Evolutionary conservation across 192 early-diverging fungal genomes (phyloP).

Genomic region (Piromyces sp.): DNA sequence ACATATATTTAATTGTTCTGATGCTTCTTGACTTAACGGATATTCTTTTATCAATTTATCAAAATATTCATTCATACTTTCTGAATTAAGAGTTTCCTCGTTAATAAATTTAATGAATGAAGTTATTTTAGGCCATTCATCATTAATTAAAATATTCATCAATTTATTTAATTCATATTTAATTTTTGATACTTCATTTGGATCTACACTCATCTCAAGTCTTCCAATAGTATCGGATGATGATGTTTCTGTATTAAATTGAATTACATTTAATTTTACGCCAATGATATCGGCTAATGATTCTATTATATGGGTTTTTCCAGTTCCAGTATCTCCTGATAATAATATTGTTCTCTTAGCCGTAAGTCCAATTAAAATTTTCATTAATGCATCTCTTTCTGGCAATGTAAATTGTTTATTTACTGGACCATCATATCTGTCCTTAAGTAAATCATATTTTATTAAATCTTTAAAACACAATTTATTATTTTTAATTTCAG

Average conservation of each 20-base stretch:
- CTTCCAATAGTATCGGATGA: background rate
- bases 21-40: background rate
- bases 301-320: background rate
- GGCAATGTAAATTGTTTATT: background rate
- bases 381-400: background rate
- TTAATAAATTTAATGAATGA: background rate
- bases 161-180: background rate
- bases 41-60: background rate
- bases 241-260: background rate
- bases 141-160: background rate
- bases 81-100: background rate
- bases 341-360: background rate
- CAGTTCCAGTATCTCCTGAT: background rate
- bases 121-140: background rate
- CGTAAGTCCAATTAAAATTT: background rate
- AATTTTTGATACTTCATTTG: background rate
- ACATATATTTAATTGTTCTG: background rate
- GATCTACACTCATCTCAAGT: background rate
- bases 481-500: background rate
- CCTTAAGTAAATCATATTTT: background rate
- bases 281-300: background rate
- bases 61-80: background rate
- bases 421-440: background rate
- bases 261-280: background rate
- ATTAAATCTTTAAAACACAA: background rate